These are phyloP conservation scores for Wickerhamomyces bovis DNA, from an alignment of 805 yeast species.

Conservation along the genomic window DNA sequence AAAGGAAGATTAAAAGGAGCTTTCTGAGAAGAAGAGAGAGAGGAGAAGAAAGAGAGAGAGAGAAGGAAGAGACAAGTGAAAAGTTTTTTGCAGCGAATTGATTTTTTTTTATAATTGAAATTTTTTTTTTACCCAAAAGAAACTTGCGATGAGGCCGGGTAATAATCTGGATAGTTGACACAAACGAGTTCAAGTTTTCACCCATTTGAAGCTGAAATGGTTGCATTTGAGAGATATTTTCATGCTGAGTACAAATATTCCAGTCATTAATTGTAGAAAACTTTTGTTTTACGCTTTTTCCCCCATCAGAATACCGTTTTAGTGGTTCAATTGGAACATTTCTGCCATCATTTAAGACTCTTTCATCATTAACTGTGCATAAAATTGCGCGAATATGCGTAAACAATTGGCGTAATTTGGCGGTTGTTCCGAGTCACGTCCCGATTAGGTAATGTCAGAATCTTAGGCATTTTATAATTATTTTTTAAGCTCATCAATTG, in stretches of 20 bases:
- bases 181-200: background rate
- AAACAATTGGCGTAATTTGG: background rate
- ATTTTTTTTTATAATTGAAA: slow-evolving; percentile 10
- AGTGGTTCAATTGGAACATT: background rate
- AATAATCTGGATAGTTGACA: background rate
- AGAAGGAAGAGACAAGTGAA: slow-evolving; percentile 20
- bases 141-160: slow-evolving; percentile 9
- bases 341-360: background rate
- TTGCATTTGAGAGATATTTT: background rate
- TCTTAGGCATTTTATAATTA: background rate
- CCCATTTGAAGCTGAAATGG: background rate
- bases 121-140: slow-evolving; percentile 1
- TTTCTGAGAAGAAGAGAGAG: slow-evolving; percentile 23
- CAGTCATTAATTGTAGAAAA: no score
- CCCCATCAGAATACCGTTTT: background rate
- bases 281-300: background rate
- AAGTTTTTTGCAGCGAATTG: slow-evolving; percentile 5
- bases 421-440: background rate
- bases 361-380: background rate
- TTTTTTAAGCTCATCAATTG: background rate
- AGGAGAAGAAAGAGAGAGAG: slow-evolving; percentile 26
- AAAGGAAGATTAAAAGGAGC: slow-evolving; percentile 20
- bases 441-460: background rate
- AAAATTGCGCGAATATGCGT: background rate
- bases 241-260: background rate